These are phyloP conservation scores for Reutealis trisperma DNA, from an alignment of 345 rosid species.

Conservation along the genomic window DNA sequence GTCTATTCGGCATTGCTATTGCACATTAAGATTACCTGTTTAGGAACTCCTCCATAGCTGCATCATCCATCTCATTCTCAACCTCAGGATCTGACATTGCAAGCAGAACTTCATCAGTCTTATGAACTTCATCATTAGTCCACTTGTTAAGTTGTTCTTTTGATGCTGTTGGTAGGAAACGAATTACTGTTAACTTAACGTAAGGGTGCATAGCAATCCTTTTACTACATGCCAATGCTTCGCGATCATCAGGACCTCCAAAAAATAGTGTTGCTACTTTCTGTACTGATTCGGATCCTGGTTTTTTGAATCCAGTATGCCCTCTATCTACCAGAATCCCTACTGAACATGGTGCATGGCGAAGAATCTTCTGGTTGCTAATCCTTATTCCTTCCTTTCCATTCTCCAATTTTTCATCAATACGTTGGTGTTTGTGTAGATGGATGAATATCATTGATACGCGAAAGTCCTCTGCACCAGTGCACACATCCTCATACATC, in stretches of 20 bases:
- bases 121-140: not conserved
- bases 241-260: slow-evolving; percentile 90
- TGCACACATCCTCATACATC: slow-evolving; percentile 74
- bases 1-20: too few relatives aligned
- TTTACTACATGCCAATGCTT: slow-evolving; percentile 74
- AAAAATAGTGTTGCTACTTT: slow-evolving; percentile 71
- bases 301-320: slow-evolving; percentile 71
- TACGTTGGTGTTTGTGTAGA: slow-evolving; percentile 83
- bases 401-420: slow-evolving; percentile 65
- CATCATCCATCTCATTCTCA: slow-evolving; percentile 42
- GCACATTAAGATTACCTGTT: slow-evolving; percentile 40
- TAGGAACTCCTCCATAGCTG: slow-evolving; percentile 53
- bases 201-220: slow-evolving; percentile 54
- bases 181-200: slow-evolving; percentile 57
- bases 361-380: slow-evolving; percentile 66
- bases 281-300: slow-evolving; percentile 49
- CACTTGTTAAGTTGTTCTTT: slow-evolving; percentile 2
- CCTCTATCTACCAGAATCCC: slow-evolving; percentile 70
- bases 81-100: slow-evolving; percentile 45
- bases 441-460: slow-evolving; percentile 68
- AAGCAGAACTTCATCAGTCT: slow-evolving; percentile 44
- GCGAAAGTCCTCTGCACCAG: slow-evolving; percentile 60
- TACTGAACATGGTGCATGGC: slow-evolving; percentile 74
- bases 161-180: slow-evolving; percentile 38
- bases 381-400: slow-evolving; percentile 64